phyloP scores from a whole-genome alignment of 139 green algal species.

The Astrephomene gubernaculifera region DNA sequence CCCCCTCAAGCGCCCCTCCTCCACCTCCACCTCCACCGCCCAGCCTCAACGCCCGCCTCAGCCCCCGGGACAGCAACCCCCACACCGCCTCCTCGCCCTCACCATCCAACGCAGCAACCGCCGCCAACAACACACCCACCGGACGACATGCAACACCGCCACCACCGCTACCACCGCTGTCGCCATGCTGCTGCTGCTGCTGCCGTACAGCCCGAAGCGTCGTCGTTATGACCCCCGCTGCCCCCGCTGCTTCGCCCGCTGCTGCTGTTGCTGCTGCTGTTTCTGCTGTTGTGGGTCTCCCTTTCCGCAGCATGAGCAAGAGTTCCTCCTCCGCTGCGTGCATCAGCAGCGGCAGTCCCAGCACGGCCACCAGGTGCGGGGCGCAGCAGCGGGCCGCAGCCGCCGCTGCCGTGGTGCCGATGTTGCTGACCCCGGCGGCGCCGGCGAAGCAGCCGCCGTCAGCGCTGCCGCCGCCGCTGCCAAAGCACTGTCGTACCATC shows the following conservation, averaged over 20 bases:
- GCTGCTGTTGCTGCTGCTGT: background rate
- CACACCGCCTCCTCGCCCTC: constrained; percentile 19
- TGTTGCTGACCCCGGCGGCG: background rate
- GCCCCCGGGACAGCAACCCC: background rate
- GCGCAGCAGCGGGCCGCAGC: background rate
- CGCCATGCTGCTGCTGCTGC: background rate
- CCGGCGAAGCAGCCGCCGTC: background rate
- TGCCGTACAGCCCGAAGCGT: background rate
- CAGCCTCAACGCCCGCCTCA: background rate
- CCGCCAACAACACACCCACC: background rate
- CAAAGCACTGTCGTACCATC: background rate
- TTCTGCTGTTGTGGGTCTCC: too few relatives aligned
- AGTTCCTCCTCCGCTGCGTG: background rate
- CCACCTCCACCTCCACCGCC: background rate
- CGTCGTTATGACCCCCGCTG: background rate
- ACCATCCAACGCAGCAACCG: background rate
- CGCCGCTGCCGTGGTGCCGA: background rate
- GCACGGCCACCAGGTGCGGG: constrained; percentile 1
- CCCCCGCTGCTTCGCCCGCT: background rate
- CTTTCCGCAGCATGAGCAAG: too few relatives aligned
- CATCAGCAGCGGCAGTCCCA: constrained; percentile 8
- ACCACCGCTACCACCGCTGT: background rate
- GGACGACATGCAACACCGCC: background rate
- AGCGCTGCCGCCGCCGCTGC: background rate
- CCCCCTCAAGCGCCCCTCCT: background rate